These are phyloP conservation scores for Neofusicoccum cordaticola DNA, from an alignment of 2,329 filamentous ascomycete species.

Conservation along the genomic window DNA sequence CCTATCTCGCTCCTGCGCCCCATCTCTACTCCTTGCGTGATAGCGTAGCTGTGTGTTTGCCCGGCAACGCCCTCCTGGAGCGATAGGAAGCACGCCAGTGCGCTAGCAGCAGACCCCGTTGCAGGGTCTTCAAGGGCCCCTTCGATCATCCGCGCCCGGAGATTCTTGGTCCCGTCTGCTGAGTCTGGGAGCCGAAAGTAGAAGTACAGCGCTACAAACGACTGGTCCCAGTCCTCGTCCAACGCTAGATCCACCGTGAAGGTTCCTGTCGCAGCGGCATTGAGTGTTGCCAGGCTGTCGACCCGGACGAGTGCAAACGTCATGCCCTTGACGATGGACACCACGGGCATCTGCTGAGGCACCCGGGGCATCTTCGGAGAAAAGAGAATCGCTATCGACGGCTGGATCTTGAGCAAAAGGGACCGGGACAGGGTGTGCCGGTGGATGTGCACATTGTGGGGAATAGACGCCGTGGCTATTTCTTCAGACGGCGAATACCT, in stretches of 20 bases:
- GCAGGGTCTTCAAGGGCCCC: conserved; percentile 49
- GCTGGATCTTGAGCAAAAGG: conserved; percentile 34
- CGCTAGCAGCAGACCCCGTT: conserved; percentile 51
- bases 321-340: conserved; percentile 68
- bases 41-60: conserved; percentile 38
- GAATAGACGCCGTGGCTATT: conserved; percentile 61
- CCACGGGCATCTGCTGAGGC: conserved; percentile 31
- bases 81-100: conserved; percentile 45
- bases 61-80: conserved; percentile 36
- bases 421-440: conserved; percentile 23
- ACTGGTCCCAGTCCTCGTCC: conserved; percentile 51
- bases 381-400: conserved; percentile 26
- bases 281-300: conserved; percentile 58
- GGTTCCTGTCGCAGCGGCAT: conserved; percentile 36
- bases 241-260: conserved; percentile 34
- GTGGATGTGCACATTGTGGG: conserved; percentile 66
- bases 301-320: conserved; percentile 67
- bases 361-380: conserved; percentile 4
- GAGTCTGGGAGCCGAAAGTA: conserved; percentile 48
- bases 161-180: conserved; percentile 26
- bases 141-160: conserved; percentile 63
- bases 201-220: conserved; percentile 58
- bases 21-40: conserved; percentile 53
- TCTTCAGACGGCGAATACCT: conserved; percentile 39
- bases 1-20: conserved; percentile 50